These are phyloP conservation scores for Fraxinus cuspidata DNA, from an alignment of 257 asterid species.

Conservation along the genomic window DNA sequence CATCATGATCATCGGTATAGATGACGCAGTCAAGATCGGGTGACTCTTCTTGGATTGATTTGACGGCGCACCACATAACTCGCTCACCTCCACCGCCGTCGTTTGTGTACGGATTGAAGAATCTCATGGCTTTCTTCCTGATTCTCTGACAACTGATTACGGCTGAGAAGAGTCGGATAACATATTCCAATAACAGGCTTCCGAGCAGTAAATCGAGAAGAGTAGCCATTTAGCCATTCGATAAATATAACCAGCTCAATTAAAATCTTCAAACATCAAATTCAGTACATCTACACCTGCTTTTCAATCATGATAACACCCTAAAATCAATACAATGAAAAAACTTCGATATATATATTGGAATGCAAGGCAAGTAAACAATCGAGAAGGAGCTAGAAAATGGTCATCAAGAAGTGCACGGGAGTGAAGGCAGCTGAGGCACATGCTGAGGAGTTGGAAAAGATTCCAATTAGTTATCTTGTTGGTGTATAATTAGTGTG, in stretches of 20 bases:
- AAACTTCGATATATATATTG: too few species aligned
- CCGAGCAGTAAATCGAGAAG: conserved; percentile 22
- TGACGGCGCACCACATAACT: too few species aligned
- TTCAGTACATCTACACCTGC: background rate
- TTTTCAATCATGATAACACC: background rate
- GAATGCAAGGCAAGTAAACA: too few species aligned
- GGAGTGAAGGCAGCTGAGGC: too few species aligned
- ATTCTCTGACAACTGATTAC: conserved; percentile 13
- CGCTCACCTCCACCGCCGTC: conserved; percentile 94
- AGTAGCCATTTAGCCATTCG: conserved; percentile 37
- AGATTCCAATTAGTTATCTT: too few species aligned
- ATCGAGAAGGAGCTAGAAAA: too few species aligned
- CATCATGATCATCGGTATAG: conserved; percentile 86
- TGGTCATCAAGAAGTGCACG: too few species aligned
- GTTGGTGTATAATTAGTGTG: too few species aligned
- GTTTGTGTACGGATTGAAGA: too few species aligned
- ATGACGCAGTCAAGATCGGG: conserved; percentile 76
- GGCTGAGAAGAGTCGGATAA: conserved; percentile 28
- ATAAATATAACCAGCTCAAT: background rate
- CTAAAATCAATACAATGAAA: too few species aligned
- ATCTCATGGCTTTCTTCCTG: background rate
- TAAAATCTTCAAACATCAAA: background rate
- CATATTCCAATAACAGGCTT: conserved; percentile 29
- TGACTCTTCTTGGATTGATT: conserved; percentile 45
- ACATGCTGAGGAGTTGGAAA: too few species aligned